phyloP scores from a whole-genome alignment of 1,284 basidiomycete genomes.

The Malassezia slooffiae region DNA sequence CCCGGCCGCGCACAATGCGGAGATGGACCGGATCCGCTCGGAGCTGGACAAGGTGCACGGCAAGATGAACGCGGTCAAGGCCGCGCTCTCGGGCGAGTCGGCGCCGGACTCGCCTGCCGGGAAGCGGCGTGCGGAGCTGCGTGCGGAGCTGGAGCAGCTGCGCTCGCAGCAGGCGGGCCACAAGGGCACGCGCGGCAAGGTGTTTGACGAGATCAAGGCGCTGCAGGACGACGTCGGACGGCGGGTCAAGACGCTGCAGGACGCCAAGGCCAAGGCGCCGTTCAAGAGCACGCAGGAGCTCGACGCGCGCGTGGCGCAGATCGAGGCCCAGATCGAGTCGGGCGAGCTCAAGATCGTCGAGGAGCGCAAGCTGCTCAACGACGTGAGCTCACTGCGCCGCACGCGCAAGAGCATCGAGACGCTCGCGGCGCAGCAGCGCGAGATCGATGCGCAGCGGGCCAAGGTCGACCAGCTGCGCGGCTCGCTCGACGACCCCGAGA shows the following conservation, averaged over 20 bases:
- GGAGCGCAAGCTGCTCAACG: slow-evolving; percentile 84
- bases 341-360: slow-evolving; percentile 86
- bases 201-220: slow-evolving; percentile 69
- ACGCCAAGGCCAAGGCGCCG: slow-evolving; percentile 65
- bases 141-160: slow-evolving; percentile 69
- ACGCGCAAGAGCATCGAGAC: slow-evolving; percentile 32
- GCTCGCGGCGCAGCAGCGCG: slow-evolving; percentile 53
- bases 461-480: slow-evolving; percentile 68
- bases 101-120: slow-evolving; percentile 50
- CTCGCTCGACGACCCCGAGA: slow-evolving; percentile 81
- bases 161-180: slow-evolving; percentile 67
- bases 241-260: slow-evolving; percentile 85
- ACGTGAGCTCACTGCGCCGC: slow-evolving; percentile 60
- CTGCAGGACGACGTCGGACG: slow-evolving; percentile 70
- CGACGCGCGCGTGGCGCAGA: slow-evolving; percentile 63
- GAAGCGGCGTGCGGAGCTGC: slow-evolving; percentile 64
- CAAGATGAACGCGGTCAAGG: slow-evolving; percentile 58
- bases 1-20: slow-evolving; percentile 29
- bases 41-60: slow-evolving; percentile 33
- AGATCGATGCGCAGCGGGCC: slow-evolving; percentile 69
- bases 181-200: slow-evolving; percentile 66
- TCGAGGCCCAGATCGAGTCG: slow-evolving; percentile 75
- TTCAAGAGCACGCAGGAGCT: slow-evolving; percentile 80
- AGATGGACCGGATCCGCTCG: slow-evolving; percentile 38
- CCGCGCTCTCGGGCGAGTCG: slow-evolving; percentile 49